Base-by-base conservation (phyloP, 2,329 filamentous ascomycete genomes). In the Didymosphaeria variabile region DNA sequence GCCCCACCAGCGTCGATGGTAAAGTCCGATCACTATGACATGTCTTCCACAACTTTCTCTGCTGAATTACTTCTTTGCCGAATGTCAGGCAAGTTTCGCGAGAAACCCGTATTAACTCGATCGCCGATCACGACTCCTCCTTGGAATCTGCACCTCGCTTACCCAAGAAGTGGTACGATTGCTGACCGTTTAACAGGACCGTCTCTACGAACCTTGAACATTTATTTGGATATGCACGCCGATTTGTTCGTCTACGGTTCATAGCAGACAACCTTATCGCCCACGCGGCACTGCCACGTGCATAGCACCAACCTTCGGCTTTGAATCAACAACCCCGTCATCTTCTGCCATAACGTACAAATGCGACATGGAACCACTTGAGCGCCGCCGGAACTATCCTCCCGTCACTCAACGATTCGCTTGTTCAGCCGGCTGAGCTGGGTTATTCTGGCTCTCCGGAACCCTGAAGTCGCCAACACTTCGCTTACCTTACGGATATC, bases 101-200 rank as follows among this genome's bases (percentile, higher is more conserved):
- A 12, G 26, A 17, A 31, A 17, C 23, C 31, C 26, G 32, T 21
- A 19, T 19, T 4, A 23, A 23, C 21, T 32, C 26, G 51, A 54
- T 54, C 51, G 51, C 38, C 51, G 51, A 54, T 54, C n/a, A 12
- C 34, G 32, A 21, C 51, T 31, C 36, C 8, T 12, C 47, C 47
- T 21, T 13, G 15, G 12, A 12, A 54, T 6, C 34, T 38, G 51
- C 34, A 31, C 36, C 36, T 54, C 51, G 51, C 51, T 54, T 54
- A 54, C 21, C 36, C 21, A 15, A n/a, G 23, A 44, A n/a, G 23
- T 54, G 21, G 36, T 54, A 44, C 36, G 36, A 54, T 15, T n/a
- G 10, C 21, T 54, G 36, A 54, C 36, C 51, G 36, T 54, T 54
- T 21, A 29, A 29, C 26, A 31, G 23, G n/a, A 9, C 15, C 19